phyloP scores from a whole-genome alignment of 108 stramenopile species.

The Conticribra weissflogii region DNA sequence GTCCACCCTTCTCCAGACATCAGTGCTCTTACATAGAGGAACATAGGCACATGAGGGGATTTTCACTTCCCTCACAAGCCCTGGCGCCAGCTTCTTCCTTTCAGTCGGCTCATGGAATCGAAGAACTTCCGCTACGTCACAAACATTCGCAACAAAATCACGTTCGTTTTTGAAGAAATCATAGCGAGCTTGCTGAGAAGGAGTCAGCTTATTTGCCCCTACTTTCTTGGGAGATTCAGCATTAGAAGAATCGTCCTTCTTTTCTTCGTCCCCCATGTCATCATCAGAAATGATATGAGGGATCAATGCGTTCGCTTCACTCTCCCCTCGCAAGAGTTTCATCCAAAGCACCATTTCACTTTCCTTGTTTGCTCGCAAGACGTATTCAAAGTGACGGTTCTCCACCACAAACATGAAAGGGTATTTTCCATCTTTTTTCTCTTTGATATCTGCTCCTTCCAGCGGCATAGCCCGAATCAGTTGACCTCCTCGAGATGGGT shows the following conservation, averaged over 20 bases:
- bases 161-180: conserved; percentile 92
- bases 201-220: conserved; percentile 57
- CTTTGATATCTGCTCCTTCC: conserved; percentile 73
- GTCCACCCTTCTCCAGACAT: conserved; percentile 85
- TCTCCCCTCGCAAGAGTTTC: conserved; percentile 65
- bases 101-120: conserved; percentile 89
- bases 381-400: conserved; percentile 80
- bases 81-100: conserved; percentile 81
- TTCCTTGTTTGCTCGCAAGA: conserved; percentile 66
- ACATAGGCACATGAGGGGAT: conserved; percentile 91
- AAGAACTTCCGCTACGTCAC: conserved; percentile 94
- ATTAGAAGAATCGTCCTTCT: conserved; percentile 12
- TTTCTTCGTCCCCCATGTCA: conserved; percentile 54
- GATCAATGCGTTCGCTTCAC: conserved; percentile 70
- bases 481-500: conserved; percentile 40
- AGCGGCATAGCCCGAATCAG: conserved; percentile 88
- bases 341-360: conserved; percentile 78
- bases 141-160: conserved; percentile 88
- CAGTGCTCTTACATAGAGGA: conserved; percentile 91
- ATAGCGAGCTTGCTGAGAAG: conserved; percentile 81
- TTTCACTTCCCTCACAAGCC: conserved; percentile 59
- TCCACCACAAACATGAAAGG: conserved; percentile 67
- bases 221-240: conserved; percentile 48
- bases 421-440: conserved; percentile 59
- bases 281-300: conserved; percentile 58